Evolutionary conservation across 2,329 filamentous ascomycete species (phyloP).

Genomic region (Penicillium sp.): DNA sequence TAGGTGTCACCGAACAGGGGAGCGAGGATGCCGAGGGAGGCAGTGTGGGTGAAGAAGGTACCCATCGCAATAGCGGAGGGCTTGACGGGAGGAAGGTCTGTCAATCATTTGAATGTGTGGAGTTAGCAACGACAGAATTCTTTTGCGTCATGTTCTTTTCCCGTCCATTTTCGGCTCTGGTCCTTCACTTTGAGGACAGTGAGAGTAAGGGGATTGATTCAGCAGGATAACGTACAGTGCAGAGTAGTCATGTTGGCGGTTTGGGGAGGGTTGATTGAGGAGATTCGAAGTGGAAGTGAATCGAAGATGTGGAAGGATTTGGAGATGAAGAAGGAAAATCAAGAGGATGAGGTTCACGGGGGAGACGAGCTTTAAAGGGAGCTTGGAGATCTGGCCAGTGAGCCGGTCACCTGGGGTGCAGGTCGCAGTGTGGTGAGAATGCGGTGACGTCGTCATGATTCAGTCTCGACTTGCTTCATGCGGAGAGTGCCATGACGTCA

Average conservation of each 20-base stretch:
- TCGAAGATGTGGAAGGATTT: not conserved
- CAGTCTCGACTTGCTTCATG: conserved; percentile 8
- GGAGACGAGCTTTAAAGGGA: conserved; percentile 3
- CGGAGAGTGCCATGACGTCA: conserved; percentile 13
- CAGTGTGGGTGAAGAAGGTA: conserved; percentile 89
- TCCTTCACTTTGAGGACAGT: no score
- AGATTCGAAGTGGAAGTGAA: not conserved
- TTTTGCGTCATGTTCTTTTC: no score
- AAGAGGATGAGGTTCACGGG: not conserved
- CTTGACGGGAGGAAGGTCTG: conserved; percentile 79
- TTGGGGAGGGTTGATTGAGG: conserved; percentile 15
- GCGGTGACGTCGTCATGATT: conserved; percentile 30
- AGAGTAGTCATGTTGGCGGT: conserved; percentile 52
- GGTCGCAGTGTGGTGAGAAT: not conserved
- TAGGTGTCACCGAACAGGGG: conserved; percentile 93
- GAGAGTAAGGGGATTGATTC: no score
- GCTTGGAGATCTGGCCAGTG: conserved; percentile 1
- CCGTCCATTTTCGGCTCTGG: no score
- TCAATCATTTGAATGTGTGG: no score
- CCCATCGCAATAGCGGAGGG: conserved; percentile 95
- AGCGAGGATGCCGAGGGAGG: conserved; percentile 78
- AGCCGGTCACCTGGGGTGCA: not conserved
- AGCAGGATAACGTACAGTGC: conserved; percentile 46
- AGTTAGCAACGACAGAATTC: no score
- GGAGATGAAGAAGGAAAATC: not conserved